Evolutionary conservation across 352 stramenopile genomes (phyloP), one percentile per base, ranked within the genome.

Genomic region (Phytophthora macrochlamydospora): DNA sequence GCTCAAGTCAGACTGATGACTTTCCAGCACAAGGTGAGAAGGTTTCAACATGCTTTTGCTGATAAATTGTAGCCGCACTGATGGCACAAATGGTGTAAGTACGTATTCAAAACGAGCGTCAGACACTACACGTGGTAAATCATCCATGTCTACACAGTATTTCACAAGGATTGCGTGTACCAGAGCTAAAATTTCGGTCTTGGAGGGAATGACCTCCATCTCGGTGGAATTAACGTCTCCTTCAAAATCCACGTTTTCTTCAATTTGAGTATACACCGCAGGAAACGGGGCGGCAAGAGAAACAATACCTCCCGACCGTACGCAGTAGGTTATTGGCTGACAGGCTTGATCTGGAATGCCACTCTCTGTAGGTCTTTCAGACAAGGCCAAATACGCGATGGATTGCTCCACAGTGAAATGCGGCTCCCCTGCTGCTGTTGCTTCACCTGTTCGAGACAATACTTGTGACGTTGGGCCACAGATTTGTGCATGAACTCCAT

Each of bases 101-200:
- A 85, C 70, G 18, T 64, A 35, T 18, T 64, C 28, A 32, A 85
- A 85, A 18, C 51, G 61, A 2, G 18, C 31, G 38, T 81, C 56
- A 30, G 66, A 79, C 0, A 81, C 40, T 35, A 90, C 49, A 35
- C 55, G 58, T 4, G 76, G 78, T 0, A 79, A 53, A 5, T 50
- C 57, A 52, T 91, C 81, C 52, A 91, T 67, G 24, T 46, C 62
- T 2, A 73, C 62, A 32, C 85, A 71, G 53, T 90, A 91, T 2
- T 68, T 61, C n/a, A 73, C 51, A 0, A 91, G 51, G 6, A 87
- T 59, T 0, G 53, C 28, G 38, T 90, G 75, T 2, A 91, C 42
- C 12, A 81, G 8, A 29, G 82, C 73, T 24, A 88, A 70, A 6
- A 87, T 58, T 28, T 78, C 59, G 0, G 32, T 45, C 45, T 87